A percentile compares a stretch with the other conserved stretches of the same genome.
These are phyloP conservation scores for Trichomonas vaginalis DNA, from an alignment of 208 protist species.

Conservation along the genomic window DNA sequence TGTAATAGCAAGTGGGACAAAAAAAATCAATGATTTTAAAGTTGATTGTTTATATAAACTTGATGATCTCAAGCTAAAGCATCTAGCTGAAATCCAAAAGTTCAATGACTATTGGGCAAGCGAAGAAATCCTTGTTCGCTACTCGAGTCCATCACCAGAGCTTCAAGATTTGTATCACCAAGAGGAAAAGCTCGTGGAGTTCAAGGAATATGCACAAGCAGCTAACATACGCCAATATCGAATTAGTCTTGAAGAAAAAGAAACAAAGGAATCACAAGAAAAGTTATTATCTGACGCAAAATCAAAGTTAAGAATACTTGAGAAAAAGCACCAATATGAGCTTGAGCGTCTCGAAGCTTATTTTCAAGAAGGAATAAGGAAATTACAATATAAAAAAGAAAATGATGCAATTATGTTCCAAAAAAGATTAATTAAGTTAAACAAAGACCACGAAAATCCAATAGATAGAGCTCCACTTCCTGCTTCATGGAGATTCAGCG, in stretches of 20 bases:
- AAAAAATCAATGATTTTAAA: background rate
- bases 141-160: background rate
- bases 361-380: background rate
- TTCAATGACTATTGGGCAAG: background rate
- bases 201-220: background rate
- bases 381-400: background rate
- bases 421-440: background rate
- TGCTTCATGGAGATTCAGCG: background rate
- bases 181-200: background rate
- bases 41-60: background rate
- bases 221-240: background rate
- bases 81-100: background rate
- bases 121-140: background rate
- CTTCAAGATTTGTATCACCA: background rate
- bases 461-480: background rate
- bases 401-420: background rate
- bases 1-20: background rate
- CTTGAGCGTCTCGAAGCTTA: background rate
- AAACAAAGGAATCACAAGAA: background rate
- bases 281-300: background rate
- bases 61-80: background rate
- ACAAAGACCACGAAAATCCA: background rate
- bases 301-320: background rate
- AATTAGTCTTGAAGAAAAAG: background rate
- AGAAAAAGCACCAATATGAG: background rate